Conservation (phyloP, 257 asterid species). For the Ilex asprella region DNA sequence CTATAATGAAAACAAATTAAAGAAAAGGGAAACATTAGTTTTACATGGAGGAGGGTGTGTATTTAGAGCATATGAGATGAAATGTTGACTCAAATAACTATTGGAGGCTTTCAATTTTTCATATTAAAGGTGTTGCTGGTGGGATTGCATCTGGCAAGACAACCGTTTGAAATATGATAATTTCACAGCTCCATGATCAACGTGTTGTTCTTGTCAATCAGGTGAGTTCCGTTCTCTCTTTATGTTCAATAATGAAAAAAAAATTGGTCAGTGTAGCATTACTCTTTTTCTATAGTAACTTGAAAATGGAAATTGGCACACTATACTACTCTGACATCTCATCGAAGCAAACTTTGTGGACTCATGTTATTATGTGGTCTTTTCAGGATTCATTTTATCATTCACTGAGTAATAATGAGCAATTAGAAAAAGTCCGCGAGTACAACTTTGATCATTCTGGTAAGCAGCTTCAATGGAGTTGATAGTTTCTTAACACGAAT, state of each 20-base stretch:
- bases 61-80: too few relatives aligned
- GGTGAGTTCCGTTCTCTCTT: constrained; percentile 28
- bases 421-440: constrained; percentile 50
- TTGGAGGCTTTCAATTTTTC: neutral
- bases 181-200: constrained; percentile 80
- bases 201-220: constrained; percentile 84
- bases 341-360: neutral
- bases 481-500: neutral
- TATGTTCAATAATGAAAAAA: neutral
- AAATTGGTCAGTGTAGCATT: too few relatives aligned
- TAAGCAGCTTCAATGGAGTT: constrained; percentile 12
- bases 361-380: neutral
- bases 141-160: constrained; percentile 98
- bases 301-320: neutral
- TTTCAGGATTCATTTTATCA: constrained; percentile 79
- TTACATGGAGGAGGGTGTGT: too few relatives aligned
- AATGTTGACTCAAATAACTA: neutral
- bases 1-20: too few relatives aligned
- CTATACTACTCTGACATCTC: neutral
- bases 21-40: too few relatives aligned
- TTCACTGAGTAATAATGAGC: constrained; percentile 46
- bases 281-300: neutral
- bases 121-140: constrained; percentile 83
- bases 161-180: constrained; percentile 85
- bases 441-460: constrained; percentile 98